Conservation (phyloP, 129 eudicot species). For the Smallanthus sonchifolius region DNA sequence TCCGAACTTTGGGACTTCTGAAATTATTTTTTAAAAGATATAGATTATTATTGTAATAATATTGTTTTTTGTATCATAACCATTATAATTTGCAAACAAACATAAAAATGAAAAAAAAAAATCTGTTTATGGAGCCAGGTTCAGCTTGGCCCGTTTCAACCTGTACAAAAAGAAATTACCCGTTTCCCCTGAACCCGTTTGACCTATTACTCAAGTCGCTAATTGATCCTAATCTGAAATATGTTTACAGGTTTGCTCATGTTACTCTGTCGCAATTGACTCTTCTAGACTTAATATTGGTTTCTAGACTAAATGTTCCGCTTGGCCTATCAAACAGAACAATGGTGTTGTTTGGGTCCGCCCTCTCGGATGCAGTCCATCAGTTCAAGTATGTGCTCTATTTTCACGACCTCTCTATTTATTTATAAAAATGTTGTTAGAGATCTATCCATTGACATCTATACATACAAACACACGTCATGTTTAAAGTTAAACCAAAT, state of each 20-base stretch:
- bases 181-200: neutral
- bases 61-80: neutral
- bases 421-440: neutral
- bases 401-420: neutral
- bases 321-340: conserved; percentile 70
- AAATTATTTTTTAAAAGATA: neutral
- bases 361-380: conserved; percentile 79
- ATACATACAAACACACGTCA: neutral
- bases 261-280: conserved; percentile 46
- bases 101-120: neutral
- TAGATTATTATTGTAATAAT: neutral
- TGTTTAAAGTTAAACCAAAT: neutral
- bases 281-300: conserved; percentile 64
- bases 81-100: neutral
- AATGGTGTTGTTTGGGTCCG: conserved; percentile 77
- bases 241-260: conserved; percentile 71
- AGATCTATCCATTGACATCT: neutral
- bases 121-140: neutral
- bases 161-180: neutral
- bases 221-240: conserved; percentile 10
- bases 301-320: conserved; percentile 56
- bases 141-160: neutral
- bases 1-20: neutral
- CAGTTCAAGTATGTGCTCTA: conserved; percentile 70
- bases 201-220: neutral